Conservation (phyloP, 768 basidiomycete species). For the Peribolospora kevripleyi region DNA sequence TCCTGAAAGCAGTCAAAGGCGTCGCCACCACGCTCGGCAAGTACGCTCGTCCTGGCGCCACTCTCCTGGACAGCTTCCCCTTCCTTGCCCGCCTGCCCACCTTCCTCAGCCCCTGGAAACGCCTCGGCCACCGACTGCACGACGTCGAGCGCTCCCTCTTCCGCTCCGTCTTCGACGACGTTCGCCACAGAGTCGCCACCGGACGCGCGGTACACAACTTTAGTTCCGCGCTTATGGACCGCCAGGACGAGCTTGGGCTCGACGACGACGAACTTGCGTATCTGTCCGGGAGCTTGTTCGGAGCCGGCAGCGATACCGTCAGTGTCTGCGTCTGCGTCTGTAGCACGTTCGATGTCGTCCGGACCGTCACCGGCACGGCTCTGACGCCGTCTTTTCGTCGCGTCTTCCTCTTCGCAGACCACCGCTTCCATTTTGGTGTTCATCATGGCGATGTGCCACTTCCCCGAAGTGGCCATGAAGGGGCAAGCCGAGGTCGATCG, state of each 20-base stretch:
- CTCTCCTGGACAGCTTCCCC: slow-evolving; percentile 11
- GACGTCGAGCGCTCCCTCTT: slow-evolving; percentile 10
- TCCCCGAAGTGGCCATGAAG: slow-evolving; percentile 4
- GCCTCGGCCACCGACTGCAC: slow-evolving; percentile 8
- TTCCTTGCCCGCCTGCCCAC: slow-evolving; percentile 10
- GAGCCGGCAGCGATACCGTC: background rate
- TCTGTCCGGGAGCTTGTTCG: background rate
- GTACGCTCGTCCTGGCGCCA: slow-evolving; percentile 4
- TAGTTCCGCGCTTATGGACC: slow-evolving; percentile 5
- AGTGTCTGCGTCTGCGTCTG: background rate
- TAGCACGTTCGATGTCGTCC: slow-evolving; percentile 3
- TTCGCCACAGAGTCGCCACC: background rate
- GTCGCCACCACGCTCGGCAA: background rate
- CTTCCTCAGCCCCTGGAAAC: slow-evolving; percentile 11
- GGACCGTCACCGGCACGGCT: too few relatives aligned
- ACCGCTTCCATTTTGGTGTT: slow-evolving; percentile 6
- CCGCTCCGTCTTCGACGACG: slow-evolving; percentile 7
- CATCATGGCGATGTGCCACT: slow-evolving; percentile 7
- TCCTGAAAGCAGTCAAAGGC: background rate
- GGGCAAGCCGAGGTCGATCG: slow-evolving; percentile 14
- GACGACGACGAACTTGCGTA: slow-evolving; percentile 1
- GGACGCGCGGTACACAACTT: slow-evolving; percentile 10
- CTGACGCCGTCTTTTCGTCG: too few relatives aligned
- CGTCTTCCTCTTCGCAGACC: background rate
- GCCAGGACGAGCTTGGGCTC: slow-evolving; percentile 9